phyloP scores from a whole-genome alignment of 176 grass and related monocot species.

The Oryza australiensis region DNA sequence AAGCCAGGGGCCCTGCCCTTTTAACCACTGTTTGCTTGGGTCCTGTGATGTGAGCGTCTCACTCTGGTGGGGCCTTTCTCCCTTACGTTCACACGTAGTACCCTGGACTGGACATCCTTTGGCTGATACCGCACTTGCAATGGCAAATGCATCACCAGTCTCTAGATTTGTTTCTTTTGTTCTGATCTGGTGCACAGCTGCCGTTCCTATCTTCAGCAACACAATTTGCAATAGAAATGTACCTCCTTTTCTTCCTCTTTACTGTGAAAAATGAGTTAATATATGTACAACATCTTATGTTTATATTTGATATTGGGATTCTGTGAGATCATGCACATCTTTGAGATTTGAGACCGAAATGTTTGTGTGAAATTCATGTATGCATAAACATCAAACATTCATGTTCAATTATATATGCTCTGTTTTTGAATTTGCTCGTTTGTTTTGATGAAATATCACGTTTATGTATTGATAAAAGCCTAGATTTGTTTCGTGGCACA shows the following conservation, averaged over 20 bases:
- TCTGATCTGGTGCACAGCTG: constrained; percentile 11
- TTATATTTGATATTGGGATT: constrained; percentile 17
- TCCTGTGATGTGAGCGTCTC: constrained; percentile 62
- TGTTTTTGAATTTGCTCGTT: background rate
- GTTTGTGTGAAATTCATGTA: background rate
- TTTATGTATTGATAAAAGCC: background rate
- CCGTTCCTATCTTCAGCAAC: constrained; percentile 15
- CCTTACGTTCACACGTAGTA: constrained; percentile 36
- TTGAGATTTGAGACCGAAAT: background rate
- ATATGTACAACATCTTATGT: background rate
- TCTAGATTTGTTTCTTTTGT: constrained; percentile 39
- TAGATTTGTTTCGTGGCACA: constrained; percentile 33
- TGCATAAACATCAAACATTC: background rate
- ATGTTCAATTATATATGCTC: background rate
- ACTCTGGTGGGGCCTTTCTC: constrained; percentile 39
- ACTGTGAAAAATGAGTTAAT: background rate
- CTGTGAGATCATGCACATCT: background rate
- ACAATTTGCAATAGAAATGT: background rate
- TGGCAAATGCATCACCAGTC: background rate
- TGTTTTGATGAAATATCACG: background rate
- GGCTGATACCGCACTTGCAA: constrained; percentile 36
- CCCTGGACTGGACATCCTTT: constrained; percentile 16
- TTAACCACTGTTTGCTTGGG: constrained; percentile 44
- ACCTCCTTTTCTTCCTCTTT: background rate
- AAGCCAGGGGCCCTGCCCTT: constrained; percentile 14